A percentile compares a stretch with the other conserved stretches of the same genome.
phyloP scores from a whole-genome alignment of 2,329 filamentous ascomycete genomes.

The Ceratocystis variospora region DNA sequence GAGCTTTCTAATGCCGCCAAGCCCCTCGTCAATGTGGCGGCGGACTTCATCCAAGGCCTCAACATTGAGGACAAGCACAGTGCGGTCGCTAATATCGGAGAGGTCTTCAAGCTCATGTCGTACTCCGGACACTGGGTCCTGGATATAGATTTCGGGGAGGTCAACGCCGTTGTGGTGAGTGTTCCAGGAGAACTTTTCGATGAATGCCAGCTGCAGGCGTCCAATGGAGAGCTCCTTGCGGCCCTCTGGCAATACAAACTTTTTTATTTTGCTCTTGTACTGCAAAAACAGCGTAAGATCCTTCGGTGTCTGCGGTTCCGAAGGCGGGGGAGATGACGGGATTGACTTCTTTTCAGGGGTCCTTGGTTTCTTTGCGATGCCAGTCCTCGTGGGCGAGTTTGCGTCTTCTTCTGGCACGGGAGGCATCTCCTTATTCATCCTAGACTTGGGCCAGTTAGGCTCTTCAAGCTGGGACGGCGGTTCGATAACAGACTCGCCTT shows the following conservation, averaged over 20 bases:
- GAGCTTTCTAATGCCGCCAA: slow-evolving; percentile 63
- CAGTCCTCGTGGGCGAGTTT: not conserved
- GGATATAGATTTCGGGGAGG: slow-evolving; percentile 92
- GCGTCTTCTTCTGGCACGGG: slow-evolving; percentile 11
- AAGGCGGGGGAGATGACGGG: slow-evolving; percentile 39
- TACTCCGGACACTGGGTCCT: slow-evolving; percentile 90
- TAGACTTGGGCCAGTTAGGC: slow-evolving; percentile 5
- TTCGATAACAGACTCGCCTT: slow-evolving; percentile 7
- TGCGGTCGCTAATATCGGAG: slow-evolving; percentile 82
- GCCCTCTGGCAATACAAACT: slow-evolving; percentile 78
- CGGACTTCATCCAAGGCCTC: slow-evolving; percentile 93
- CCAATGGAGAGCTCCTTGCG: slow-evolving; percentile 74
- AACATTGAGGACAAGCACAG: slow-evolving; percentile 87
- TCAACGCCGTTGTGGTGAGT: slow-evolving; percentile 88
- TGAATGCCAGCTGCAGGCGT: slow-evolving; percentile 84
- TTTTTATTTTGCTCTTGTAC: slow-evolving; percentile 95
- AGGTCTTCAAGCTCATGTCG: slow-evolving; percentile 92
- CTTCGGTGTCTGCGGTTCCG: slow-evolving; percentile 54
- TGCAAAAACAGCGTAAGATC: slow-evolving; percentile 89
- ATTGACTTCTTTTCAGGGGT: slow-evolving; percentile 16
- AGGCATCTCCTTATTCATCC: slow-evolving; percentile 6
- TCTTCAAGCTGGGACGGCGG: not conserved
- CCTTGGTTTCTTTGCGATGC: slow-evolving; percentile 20
- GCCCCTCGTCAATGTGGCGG: slow-evolving; percentile 83
- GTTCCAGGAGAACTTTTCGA: slow-evolving; percentile 98